Base-by-base conservation (phyloP, 2,329 filamentous ascomycete genomes). In the Paracorniculantispora psalliotae region DNA sequence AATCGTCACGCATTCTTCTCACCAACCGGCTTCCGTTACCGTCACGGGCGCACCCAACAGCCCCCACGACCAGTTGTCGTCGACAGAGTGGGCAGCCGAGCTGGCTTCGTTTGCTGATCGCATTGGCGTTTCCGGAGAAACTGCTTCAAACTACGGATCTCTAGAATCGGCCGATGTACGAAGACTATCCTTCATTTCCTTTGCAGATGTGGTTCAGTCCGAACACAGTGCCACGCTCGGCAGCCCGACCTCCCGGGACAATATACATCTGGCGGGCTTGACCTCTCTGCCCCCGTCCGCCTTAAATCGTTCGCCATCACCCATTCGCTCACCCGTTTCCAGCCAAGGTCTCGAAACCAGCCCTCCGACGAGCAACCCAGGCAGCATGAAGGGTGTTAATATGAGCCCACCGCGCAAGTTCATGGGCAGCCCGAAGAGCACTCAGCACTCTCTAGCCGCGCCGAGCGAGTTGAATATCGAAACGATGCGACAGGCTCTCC, bases 141-240 rank as follows among this genome's bases (percentile, higher is more conserved):
- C 80, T 26, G 85, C 84, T 1, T 90, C 88, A 60, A 91, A 86
- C 69, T 93, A 93, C 71, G 90, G 88, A 33, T 85, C 87, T 48
- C 77, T 93, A 62, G 92, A 96, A 26, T 74, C 72, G 9, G 81
- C 84, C 49, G 92, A 96, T 67, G 84, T 96, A 19, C 87, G 91
- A 48, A 86, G 93, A 23, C 76, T 97, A 62, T 94, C 90, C 71
- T 97, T 97, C 76, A 96, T 97, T 70, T 96, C 92, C 8, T 97
- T 97, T 73, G 92, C 93, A 62, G 93, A 97, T 68, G 91, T 97
- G 10, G 91, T 97, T 43, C 91, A 96, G 70, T 83, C 88, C 35
- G 90, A 94, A 71, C 90, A 93, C 67, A 84, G 84, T 30, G 82
- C 86, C 60, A 77, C 79, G 35, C 76, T 79, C 19, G 74, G 71